Evolutionary conservation across 768 basidiomycete species (phyloP).

Genomic region (Suillus decipiens): DNA sequence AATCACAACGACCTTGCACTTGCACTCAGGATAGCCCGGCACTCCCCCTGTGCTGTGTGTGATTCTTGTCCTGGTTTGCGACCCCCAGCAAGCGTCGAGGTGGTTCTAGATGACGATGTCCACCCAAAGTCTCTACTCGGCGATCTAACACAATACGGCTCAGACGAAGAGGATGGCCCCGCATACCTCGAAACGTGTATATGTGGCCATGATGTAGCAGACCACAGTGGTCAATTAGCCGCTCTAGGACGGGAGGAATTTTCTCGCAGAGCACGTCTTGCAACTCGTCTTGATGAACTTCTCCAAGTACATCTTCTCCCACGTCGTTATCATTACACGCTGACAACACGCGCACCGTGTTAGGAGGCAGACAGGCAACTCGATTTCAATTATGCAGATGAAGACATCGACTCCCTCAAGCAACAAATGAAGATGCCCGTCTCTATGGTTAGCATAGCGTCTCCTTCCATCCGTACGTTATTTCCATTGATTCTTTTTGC

Average conservation of each 20-base stretch:
- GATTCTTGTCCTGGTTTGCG: constrained; percentile 67
- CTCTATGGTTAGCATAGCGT: constrained; percentile 50
- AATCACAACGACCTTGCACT: constrained; percentile 51
- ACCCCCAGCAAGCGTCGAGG: constrained; percentile 57
- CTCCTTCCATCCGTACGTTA: constrained; percentile 55
- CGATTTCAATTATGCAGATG: constrained; percentile 79
- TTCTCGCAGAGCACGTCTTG: constrained; percentile 70
- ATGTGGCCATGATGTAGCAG: constrained; percentile 66
- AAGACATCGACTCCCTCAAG: constrained; percentile 66
- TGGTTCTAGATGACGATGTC: constrained; percentile 54
- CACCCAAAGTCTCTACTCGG: constrained; percentile 49
- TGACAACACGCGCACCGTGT: constrained; percentile 1
- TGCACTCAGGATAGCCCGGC: constrained; percentile 80
- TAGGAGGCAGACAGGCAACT: constrained; percentile 76
- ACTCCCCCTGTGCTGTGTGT: constrained; percentile 71
- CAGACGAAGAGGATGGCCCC: constrained; percentile 64
- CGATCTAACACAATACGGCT: constrained; percentile 65
- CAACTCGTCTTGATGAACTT: constrained; percentile 78
- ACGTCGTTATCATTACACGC: background rate
- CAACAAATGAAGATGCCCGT: constrained; percentile 65
- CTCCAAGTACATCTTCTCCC: constrained; percentile 60
- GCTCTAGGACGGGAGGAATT: constrained; percentile 64
- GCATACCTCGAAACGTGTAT: constrained; percentile 61
- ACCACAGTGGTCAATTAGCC: constrained; percentile 67
- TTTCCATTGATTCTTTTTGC: background rate